Conservation (phyloP, 345 rosid genomes). For the Pseudoturritis turrita region DNA sequence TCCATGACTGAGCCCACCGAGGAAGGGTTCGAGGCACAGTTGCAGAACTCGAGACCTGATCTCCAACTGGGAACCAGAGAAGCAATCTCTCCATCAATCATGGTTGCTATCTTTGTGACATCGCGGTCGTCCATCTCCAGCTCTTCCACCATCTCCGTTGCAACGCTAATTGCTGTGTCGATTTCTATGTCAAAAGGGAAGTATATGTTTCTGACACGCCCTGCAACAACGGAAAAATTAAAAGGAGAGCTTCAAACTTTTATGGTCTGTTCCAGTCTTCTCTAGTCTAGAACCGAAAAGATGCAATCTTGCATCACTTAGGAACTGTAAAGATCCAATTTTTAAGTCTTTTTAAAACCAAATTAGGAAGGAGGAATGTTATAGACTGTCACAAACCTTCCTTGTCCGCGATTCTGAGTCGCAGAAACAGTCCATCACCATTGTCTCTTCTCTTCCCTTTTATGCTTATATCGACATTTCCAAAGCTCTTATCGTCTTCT, state of each 20-base stretch:
- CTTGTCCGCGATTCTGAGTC: constrained; percentile 70
- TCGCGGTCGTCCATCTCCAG: constrained; percentile 81
- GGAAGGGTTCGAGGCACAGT: constrained; percentile 57
- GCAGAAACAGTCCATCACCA: constrained; percentile 63
- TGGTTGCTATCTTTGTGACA: constrained; percentile 73
- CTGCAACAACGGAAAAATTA: constrained; percentile 33
- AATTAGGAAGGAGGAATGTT: background rate
- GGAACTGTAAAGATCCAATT: background rate
- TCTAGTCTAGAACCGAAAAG: background rate
- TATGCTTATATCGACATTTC: constrained; percentile 60
- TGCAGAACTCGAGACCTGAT: constrained; percentile 48
- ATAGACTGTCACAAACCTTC: constrained; percentile 56
- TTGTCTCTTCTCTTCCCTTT: constrained; percentile 63
- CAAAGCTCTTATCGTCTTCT: constrained; percentile 27
- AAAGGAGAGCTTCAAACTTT: background rate
- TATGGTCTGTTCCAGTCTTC: background rate
- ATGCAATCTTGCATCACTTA: background rate
- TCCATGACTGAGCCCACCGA: constrained; percentile 57
- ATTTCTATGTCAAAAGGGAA: constrained; percentile 73
- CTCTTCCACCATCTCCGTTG: constrained; percentile 95
- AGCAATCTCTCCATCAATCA: constrained; percentile 84
- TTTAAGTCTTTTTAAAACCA: background rate
- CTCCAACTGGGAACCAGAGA: constrained; percentile 77
- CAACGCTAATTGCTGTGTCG: constrained; percentile 84
- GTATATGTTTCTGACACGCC: constrained; percentile 72